Evolutionary conservation across 2,329 filamentous ascomycete species (phyloP).

Genomic region (Botrytis fragariae): DNA sequence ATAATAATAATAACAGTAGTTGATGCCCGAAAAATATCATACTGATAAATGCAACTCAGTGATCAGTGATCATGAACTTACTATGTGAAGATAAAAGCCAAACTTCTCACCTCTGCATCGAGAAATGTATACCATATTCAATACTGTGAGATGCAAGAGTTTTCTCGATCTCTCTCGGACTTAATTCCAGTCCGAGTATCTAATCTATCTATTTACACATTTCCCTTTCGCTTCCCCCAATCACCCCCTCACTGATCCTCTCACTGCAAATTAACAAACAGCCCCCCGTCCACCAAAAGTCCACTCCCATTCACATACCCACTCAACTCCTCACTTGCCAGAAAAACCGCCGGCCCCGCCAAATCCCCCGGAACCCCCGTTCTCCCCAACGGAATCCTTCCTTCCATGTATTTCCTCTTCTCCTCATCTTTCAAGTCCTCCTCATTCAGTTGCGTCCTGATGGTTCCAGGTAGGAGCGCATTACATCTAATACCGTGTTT

Average conservation of each 20-base stretch:
- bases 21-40: too few relatives aligned
- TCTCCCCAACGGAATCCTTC: conserved; percentile 73
- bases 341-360: conserved; percentile 79
- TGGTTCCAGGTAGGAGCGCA: conserved; percentile 77
- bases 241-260: too few relatives aligned
- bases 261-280: conserved; percentile 85
- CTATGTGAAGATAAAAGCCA: too few relatives aligned
- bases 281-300: conserved; percentile 79
- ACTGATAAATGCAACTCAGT: too few relatives aligned
- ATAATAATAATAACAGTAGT: too few relatives aligned
- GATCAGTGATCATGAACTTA: too few relatives aligned
- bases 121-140: not conserved
- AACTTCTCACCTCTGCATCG: not conserved
- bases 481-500: conserved; percentile 77
- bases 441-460: conserved; percentile 81
- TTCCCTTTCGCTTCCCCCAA: too few relatives aligned
- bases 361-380: conserved; percentile 72
- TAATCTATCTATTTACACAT: not conserved
- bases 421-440: conserved; percentile 70
- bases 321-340: conserved; percentile 76
- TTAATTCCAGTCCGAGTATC: not conserved
- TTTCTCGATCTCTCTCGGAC: not conserved
- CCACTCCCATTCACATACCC: conserved; percentile 81
- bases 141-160: not conserved
- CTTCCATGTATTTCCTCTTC: conserved; percentile 78